Evolutionary conservation across 2,329 filamentous ascomycete species (phyloP).

Genomic region (Didymella lethalis): DNA sequence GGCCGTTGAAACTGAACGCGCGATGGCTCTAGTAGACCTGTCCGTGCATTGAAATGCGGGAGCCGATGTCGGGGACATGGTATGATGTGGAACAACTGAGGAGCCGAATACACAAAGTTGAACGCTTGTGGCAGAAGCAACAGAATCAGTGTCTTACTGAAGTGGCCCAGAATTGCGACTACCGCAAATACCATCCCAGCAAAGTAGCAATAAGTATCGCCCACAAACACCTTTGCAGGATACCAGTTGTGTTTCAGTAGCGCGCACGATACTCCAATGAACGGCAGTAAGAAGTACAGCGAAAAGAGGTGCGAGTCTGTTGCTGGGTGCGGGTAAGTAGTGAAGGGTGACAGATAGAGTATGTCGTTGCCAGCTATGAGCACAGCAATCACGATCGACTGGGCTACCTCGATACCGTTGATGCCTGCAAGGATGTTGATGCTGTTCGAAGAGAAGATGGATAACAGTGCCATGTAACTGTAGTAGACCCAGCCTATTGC

Average conservation of each 20-base stretch:
- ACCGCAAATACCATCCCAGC: conserved; percentile 99
- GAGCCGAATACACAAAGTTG: conserved; percentile 94
- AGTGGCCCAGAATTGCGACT: conserved; percentile 95
- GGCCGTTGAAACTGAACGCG: conserved; percentile 78
- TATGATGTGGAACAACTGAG: conserved; percentile 88
- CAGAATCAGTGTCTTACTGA: conserved; percentile 93
- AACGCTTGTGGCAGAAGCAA: conserved; percentile 92
- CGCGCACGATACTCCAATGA: conserved; percentile 89
- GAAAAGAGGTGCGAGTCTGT: conserved; percentile 97
- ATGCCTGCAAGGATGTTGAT: conserved; percentile 99
- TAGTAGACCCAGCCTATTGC: conserved; percentile 72
- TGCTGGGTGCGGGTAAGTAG: conserved; percentile 85
- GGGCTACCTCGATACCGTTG: conserved; percentile 95
- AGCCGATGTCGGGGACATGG: conserved; percentile 93
- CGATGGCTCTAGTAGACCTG: conserved; percentile 85
- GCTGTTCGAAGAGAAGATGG: conserved; percentile 97
- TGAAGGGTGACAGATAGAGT: conserved; percentile 79
- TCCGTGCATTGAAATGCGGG: conserved; percentile 84
- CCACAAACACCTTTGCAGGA: conserved; percentile 92
- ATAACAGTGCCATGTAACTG: conserved; percentile 92
- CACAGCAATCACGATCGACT: conserved; percentile 87
- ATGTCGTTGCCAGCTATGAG: conserved; percentile 86
- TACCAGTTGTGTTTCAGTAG: conserved; percentile 95
- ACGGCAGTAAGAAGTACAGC: conserved; percentile 91
- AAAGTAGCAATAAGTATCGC: conserved; percentile 99